Percentiles rank a stretch among this genome's conserved stretches.
Conservation (phyloP, 1,139 yeast genomes). For the Magnusiomyces paraingens region DNA sequence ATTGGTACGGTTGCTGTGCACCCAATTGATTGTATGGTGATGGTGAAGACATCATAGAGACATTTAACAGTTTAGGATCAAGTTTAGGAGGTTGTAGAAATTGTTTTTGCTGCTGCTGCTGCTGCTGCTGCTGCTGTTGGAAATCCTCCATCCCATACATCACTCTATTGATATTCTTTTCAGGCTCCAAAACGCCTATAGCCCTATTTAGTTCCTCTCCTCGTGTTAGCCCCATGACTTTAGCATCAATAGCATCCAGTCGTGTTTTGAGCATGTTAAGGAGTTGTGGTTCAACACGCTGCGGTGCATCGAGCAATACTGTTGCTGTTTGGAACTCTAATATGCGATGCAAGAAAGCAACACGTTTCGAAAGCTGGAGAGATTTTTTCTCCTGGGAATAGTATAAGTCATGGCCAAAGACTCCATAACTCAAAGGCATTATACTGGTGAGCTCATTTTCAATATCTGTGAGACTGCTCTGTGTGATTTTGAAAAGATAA, state of each 20-base stretch:
- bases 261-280: too few relatives aligned
- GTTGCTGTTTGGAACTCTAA: background rate
- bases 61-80: too few relatives aligned
- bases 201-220: too few relatives aligned
- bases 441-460: background rate
- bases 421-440: background rate
- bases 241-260: too few relatives aligned
- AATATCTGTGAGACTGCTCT: background rate
- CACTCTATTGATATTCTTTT: too few relatives aligned
- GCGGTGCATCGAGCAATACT: background rate
- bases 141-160: background rate
- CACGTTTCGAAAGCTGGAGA: background rate
- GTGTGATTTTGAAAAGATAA: background rate
- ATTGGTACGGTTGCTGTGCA: constrained; percentile 14
- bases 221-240: too few relatives aligned
- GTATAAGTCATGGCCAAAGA: background rate
- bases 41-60: background rate
- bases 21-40: background rate
- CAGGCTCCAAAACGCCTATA: too few relatives aligned
- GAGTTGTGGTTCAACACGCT: background rate
- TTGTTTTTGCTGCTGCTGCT: background rate
- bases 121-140: background rate
- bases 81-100: background rate
- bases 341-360: background rate
- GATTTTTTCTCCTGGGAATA: background rate